Evolutionary conservation across 371 early-diverging fungal species (phyloP), one percentile per base, ranked within the genome.

Genomic region (Haplosporangium sp.): DNA sequence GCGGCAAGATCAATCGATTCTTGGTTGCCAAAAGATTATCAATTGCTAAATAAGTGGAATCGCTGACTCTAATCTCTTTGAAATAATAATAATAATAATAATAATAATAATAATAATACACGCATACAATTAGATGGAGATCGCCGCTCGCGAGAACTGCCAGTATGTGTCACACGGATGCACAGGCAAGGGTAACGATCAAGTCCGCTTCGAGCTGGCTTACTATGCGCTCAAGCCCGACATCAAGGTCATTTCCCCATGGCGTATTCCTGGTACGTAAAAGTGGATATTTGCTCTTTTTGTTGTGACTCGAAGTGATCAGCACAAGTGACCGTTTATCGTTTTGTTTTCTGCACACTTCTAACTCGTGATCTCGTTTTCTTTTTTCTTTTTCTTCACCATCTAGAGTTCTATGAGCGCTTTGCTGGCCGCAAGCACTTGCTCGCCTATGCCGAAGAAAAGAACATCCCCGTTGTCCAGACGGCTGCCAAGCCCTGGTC

Each of bases 111-210:
- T 8, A 46, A 47, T 29, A 59, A 38, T 12, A 21, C 20, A 20
- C 21, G 9, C 16, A 36, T 41, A 45, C 45, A 4, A 48, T 13
- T 55, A 97, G 87, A 97, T 98, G 66, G 95, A 95, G 71, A 94
- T 98, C 68, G 99, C 99, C 56, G 86, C 88, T 68, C 86, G 84
- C 43, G 99, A 98, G 86, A 92, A 92, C 64, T 97, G 97, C 87
- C 90, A 94, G 57, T 94, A 84, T 80, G 97, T 98, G 12, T 94
- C 97, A 41, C 99, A 98, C 87, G 98, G 99, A 47, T 98, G 98
- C 90, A 98, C 99, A 42, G 98, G 98, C 69, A 98, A 98, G 88
- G 98, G 99, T 64, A 98, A 98, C 87, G 99, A 98, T 82, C 99
- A 98, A 86, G 98, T 98, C 67, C 95, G 99, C 58, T 98, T 98